Evolutionary conservation across 257 asterid species (phyloP).

Genomic region (Marsdenia floribunda): DNA sequence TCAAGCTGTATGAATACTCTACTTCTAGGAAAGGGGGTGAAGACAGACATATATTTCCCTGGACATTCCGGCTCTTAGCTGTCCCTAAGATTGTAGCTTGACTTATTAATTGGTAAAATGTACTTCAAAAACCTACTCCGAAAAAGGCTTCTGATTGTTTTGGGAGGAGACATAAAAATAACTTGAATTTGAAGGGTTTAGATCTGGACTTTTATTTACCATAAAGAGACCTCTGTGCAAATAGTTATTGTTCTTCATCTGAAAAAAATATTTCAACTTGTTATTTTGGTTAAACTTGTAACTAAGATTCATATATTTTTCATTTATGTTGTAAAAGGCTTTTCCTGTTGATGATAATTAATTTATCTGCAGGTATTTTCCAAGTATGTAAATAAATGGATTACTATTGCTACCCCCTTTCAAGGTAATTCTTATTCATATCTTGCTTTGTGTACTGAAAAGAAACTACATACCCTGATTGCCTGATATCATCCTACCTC

Average conservation of each 20-base stretch:
- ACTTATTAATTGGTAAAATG: background rate
- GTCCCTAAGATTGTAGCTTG: background rate
- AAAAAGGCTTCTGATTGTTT: background rate
- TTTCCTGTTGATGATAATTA: constrained; percentile 17
- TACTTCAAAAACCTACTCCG: background rate
- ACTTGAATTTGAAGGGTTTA: background rate
- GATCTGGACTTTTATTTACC: background rate
- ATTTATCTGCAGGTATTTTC: constrained; percentile 53
- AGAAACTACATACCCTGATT: background rate
- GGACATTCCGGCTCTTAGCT: background rate
- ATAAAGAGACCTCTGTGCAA: background rate
- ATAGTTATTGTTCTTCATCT: background rate
- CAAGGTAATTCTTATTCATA: constrained; percentile 47
- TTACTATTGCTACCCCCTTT: constrained; percentile 74
- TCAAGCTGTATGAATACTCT: background rate
- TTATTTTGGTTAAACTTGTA: constrained; percentile 4
- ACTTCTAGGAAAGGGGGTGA: background rate
- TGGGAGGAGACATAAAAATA: background rate
- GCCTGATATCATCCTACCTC: constrained; percentile 1
- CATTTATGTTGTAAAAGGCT: constrained; percentile 14
- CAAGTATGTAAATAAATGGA: constrained; percentile 77
- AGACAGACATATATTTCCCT: background rate
- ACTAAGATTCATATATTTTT: background rate
- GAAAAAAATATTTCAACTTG: background rate
- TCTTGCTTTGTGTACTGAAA: background rate